Base-by-base conservation (phyloP, 306 rosid species). In the Crotalaria pallida region DNA sequence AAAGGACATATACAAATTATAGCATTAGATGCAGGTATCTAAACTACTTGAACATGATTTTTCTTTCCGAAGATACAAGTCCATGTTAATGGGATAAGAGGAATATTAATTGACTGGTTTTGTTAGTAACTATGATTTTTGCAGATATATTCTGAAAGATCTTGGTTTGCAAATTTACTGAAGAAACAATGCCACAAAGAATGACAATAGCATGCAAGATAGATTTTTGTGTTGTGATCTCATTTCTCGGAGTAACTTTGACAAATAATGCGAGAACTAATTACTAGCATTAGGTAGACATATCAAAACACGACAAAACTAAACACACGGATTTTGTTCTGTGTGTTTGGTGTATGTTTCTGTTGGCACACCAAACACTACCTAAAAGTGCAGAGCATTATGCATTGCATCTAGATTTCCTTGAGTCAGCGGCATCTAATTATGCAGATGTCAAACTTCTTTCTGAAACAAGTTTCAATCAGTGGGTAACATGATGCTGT, bases 381-480 rank as follows among this genome's bases (percentile, higher is more conserved):
- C 8, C 36, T 31, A 24, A 18, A 11, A 50, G 26, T 16, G 22
- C 21, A 62, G 13, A 36, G 29, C 19, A 53, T 31, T 17, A 18
- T 9, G 27, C 36, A 55, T 53, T 76, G 40, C 26, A n/a, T n/a
- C 3, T 24, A 3, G 2, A 12, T 41, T 41, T 70, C 67, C 17
- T 6, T 17, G 34, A 31, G 55, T 60, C 10, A 13, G 23, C 15
- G 2, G 19, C 34, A 38, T 58, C 27, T 9, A 68, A 41, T 27
- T 58, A 19, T 26, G 26, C 60, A 52, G 29, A 8, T 21, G 40
- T 24, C 53, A 29, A 50, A 75, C 38, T 26, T 71, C 52, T 58
- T 48, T 55, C 29, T 5, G 2, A 41, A 31, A 65, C 65, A 59
- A 64, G 36, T 58, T 76, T 52, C 58, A 43, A 76, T 48, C 56